Evolutionary conservation across 441 rosid species (phyloP), one percentile per base, ranked within the genome.

Genomic region (Raphanus hybrid): DNA sequence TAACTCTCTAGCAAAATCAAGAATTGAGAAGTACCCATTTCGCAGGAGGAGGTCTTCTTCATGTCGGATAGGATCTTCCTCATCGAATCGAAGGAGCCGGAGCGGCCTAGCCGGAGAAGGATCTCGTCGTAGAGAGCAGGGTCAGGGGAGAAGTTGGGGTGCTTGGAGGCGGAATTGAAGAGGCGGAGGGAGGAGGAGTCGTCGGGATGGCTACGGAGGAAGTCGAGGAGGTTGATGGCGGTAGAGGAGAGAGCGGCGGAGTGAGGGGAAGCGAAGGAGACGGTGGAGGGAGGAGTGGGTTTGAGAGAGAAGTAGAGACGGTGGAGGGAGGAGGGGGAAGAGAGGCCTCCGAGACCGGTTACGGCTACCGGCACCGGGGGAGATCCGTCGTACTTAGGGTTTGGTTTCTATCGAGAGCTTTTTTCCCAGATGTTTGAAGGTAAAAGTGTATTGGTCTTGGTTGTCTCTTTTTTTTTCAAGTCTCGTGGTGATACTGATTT

Each of bases 191-290:
- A 92, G 0, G 94, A 78, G 80, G 93, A 85, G 41, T 86, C 93
- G 72, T 92, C 92, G 55, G 67, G 72, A 69, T 89, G 93, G 80
- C 81, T 86, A 64, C 96, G 94, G 87, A 94, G 85, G 76, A 92
- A 77, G 75, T 91, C 82, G 78, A 92, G 90, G 73, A 94, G 96
- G 79, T 92, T 94, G 90, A 86, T 86, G 78, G 90, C 75, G 2
- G 88, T 41, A 64, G 69, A 85, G 85, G 76, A 64, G 70, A 75
- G 83, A 75, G 76, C 86, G 43, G 80, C n/a, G n/a, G n/a, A n/a
- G n/a, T n/a, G n/a, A n/a, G n/a, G n/a, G n/a, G n/a, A n/a, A n/a
- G n/a, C n/a, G n/a, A n/a, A 82, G 76, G 83, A 65, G 45, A 86
- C 32, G 18, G 78, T 14, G 8, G 83, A 76, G 65, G 80, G 52